These are phyloP conservation scores for Globisporangium spiculum DNA, from an alignment of 352 stramenopile species.

Conservation along the genomic window DNA sequence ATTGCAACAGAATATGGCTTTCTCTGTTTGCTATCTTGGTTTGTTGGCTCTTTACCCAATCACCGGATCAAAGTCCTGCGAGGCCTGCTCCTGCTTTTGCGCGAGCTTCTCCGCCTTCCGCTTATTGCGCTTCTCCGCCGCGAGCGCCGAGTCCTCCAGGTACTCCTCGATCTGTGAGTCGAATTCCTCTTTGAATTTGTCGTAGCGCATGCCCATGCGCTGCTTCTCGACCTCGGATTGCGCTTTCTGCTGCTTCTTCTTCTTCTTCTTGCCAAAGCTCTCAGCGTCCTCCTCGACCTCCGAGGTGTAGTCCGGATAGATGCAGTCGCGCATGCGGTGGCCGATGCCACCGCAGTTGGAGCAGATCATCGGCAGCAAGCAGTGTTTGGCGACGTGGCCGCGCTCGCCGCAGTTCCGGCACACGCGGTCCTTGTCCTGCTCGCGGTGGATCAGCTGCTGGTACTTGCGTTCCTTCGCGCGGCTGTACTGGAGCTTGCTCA, in stretches of 20 bases:
- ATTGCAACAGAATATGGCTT: neutral
- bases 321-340: constrained; percentile 51
- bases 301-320: constrained; percentile 25
- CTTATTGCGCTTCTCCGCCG: constrained; percentile 20
- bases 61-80: constrained; percentile 18
- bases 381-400: constrained; percentile 66
- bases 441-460: constrained; percentile 50
- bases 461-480: constrained; percentile 57
- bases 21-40: neutral
- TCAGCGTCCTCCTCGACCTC: constrained; percentile 27
- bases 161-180: constrained; percentile 68
- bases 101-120: constrained; percentile 13
- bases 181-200: constrained; percentile 53
- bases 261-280: neutral
- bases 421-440: constrained; percentile 56
- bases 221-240: constrained; percentile 26
- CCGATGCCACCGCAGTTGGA: constrained; percentile 74
- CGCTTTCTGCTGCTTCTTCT: constrained; percentile 17
- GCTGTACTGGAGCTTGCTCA: constrained; percentile 44
- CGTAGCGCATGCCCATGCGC: constrained; percentile 41
- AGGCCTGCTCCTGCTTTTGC: constrained; percentile 2
- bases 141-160: constrained; percentile 25
- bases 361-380: constrained; percentile 72
- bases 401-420: constrained; percentile 78
- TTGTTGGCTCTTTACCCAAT: neutral